Conservation (phyloP, 2,329 filamentous ascomycete genomes). For the Pleurostoma richardsiae region DNA sequence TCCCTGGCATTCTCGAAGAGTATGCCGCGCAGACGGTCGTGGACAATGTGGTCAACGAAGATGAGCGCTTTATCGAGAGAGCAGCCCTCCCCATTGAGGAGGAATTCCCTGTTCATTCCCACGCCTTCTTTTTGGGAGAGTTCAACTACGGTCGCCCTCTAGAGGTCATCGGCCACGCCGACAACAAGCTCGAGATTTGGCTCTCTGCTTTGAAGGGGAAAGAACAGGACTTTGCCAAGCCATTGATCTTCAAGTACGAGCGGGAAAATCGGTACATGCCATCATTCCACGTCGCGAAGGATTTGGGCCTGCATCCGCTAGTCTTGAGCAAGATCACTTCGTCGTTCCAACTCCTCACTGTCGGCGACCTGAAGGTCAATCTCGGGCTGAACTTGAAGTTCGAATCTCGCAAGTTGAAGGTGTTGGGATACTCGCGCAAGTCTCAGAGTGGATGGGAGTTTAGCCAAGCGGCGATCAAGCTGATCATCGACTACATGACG, state of each 20-base stretch:
- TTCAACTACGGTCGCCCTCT: slow-evolving; percentile 88
- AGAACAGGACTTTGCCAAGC: slow-evolving; percentile 76
- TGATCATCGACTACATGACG: slow-evolving; percentile 86
- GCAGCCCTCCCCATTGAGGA: slow-evolving; percentile 83
- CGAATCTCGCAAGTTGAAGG: slow-evolving; percentile 90
- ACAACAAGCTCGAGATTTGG: slow-evolving; percentile 72
- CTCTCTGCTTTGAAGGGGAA: slow-evolving; percentile 67
- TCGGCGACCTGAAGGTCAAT: slow-evolving; percentile 80
- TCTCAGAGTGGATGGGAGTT: slow-evolving; percentile 91
- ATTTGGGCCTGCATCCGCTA: slow-evolving; percentile 76
- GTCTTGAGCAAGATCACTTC: slow-evolving; percentile 95
- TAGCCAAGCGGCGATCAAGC: slow-evolving; percentile 72
- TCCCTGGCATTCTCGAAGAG: slow-evolving; percentile 79
- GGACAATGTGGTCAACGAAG: slow-evolving; percentile 83
- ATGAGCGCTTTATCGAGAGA: slow-evolving; percentile 88
- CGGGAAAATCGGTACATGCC: slow-evolving; percentile 71
- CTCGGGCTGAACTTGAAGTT: slow-evolving; percentile 96
- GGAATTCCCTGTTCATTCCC: slow-evolving; percentile 79
- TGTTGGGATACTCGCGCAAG: slow-evolving; percentile 90
- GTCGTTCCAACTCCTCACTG: slow-evolving; percentile 75
- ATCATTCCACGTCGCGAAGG: slow-evolving; percentile 81
- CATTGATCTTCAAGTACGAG: slow-evolving; percentile 68
- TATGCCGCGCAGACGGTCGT: slow-evolving; percentile 91
- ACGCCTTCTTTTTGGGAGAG: slow-evolving; percentile 90
- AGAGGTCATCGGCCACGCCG: slow-evolving; percentile 70